These are phyloP conservation scores for Lactifluus volemus DNA, from an alignment of 768 basidiomycete genomes.

Conservation along the genomic window DNA sequence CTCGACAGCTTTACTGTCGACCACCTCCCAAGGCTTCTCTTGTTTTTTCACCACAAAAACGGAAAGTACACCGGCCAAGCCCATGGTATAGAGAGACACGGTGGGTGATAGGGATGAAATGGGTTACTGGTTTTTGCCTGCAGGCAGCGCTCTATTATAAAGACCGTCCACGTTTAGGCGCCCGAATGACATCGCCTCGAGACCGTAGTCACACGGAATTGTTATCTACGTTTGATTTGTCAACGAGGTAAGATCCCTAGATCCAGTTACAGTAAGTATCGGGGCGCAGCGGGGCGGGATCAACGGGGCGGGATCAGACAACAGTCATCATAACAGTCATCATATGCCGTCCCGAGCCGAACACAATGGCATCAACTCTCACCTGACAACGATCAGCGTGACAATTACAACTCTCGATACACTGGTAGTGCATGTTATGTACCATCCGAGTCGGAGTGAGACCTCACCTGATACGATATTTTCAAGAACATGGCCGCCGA, in stretches of 20 bases:
- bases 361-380: no score
- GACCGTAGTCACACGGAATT: background rate
- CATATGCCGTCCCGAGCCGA: no score
- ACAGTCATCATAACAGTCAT: no score
- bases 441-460: background rate
- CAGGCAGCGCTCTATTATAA: constrained; percentile 9
- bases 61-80: constrained; percentile 20
- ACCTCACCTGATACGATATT: background rate
- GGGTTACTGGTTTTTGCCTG: background rate
- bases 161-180: constrained; percentile 4
- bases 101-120: background rate
- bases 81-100: constrained; percentile 12
- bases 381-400: no score
- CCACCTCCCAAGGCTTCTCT: constrained; percentile 70
- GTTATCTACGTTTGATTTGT: background rate
- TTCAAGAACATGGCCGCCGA: background rate
- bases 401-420: no score
- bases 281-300: no score
- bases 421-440: no score
- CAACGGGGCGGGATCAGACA: no score
- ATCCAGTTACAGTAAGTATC: no score
- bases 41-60: constrained; percentile 41
- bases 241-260: no score
- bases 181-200: constrained; percentile 11
- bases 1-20: constrained; percentile 53